These are phyloP conservation scores for Glycine tomentella DNA, from an alignment of 306 rosid genomes.

Conservation along the genomic window DNA sequence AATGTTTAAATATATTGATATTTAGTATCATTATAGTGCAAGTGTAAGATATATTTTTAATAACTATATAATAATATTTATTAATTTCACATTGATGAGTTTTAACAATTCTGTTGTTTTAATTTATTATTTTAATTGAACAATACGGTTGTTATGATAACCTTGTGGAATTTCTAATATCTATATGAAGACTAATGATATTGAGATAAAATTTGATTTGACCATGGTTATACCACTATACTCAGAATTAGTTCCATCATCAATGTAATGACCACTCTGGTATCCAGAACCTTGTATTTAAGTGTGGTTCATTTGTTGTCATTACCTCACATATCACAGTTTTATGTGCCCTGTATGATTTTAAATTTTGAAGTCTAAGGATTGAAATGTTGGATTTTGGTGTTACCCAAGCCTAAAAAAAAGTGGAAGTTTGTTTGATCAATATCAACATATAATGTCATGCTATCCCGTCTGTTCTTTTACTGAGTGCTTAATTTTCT, in stretches of 20 bases:
- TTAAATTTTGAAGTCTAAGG: slow-evolving; percentile 25
- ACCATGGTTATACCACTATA: neutral
- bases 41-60: too few relatives aligned
- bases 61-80: too few relatives aligned
- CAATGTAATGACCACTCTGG: neutral
- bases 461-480: slow-evolving; percentile 32
- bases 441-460: slow-evolving; percentile 33
- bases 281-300: neutral
- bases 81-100: too few relatives aligned
- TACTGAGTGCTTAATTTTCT: slow-evolving; percentile 36
- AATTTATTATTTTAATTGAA: too few relatives aligned
- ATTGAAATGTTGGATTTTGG: slow-evolving; percentile 35
- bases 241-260: neutral
- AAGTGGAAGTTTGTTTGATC: slow-evolving; percentile 19
- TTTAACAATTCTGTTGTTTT: too few relatives aligned
- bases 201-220: neutral
- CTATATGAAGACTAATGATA: neutral
- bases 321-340: neutral
- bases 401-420: slow-evolving; percentile 11
- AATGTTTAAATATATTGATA: too few relatives aligned
- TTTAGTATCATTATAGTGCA: too few relatives aligned
- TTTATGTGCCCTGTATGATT: neutral
- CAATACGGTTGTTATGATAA: too few relatives aligned
- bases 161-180: neutral
- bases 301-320: neutral